These are phyloP conservation scores for Aschersonia sp. DNA, from an alignment of 2,329 filamentous ascomycete species.

Conservation along the genomic window DNA sequence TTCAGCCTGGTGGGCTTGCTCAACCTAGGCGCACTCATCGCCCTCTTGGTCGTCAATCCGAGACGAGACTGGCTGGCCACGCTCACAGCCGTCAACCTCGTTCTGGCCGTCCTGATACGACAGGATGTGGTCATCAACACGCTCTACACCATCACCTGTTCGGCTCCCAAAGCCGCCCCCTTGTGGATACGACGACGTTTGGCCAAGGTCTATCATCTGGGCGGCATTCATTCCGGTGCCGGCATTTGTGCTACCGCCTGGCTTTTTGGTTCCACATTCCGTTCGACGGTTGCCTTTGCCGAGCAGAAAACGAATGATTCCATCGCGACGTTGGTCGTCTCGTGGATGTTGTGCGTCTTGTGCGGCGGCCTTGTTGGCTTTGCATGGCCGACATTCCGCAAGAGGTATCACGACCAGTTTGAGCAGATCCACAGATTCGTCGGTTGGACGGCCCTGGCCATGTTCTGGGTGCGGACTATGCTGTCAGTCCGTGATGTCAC, in stretches of 20 bases:
- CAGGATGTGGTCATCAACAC: constrained; percentile 38
- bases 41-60: constrained; percentile 20
- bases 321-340: constrained; percentile 29
- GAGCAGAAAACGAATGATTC: constrained; percentile 19
- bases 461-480: constrained; percentile 51
- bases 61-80: constrained; percentile 22
- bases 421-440: constrained; percentile 58
- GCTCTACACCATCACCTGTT: constrained; percentile 30
- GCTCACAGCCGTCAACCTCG: constrained; percentile 32
- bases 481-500: constrained; percentile 33
- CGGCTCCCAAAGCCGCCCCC: constrained; percentile 28
- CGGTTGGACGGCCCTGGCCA: constrained; percentile 50
- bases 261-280: constrained; percentile 28
- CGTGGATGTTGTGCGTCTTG: constrained; percentile 42
- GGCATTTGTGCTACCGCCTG: constrained; percentile 33
- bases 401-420: constrained; percentile 51
- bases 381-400: constrained; percentile 49
- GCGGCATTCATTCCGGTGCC: constrained; percentile 34
- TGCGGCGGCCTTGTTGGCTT: constrained; percentile 44
- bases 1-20: constrained; percentile 36
- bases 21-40: constrained; percentile 33
- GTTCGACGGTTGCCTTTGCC: constrained; percentile 19
- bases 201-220: constrained; percentile 37
- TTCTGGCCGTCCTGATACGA: constrained; percentile 33
- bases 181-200: constrained; percentile 30